A percentile compares a stretch with the other conserved stretches of the same genome.
phyloP scores from a whole-genome alignment of 2,329 filamentous ascomycete genomes.

The Parafenestella ontariensis region DNA sequence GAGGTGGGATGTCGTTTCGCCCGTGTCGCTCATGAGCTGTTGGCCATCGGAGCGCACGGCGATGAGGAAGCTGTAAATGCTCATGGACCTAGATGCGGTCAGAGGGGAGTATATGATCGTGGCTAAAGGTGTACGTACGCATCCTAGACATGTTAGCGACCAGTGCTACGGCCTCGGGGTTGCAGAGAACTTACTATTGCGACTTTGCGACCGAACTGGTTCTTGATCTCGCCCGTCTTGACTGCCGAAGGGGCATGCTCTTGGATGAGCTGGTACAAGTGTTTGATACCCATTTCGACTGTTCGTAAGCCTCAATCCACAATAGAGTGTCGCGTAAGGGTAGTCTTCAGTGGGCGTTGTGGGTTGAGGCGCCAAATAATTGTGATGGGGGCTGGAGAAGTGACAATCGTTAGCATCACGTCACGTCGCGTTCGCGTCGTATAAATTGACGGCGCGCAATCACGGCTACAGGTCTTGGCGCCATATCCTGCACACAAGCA shows the following conservation, averaged over 20 bases:
- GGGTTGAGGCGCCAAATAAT: conserved; percentile 7
- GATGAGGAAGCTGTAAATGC: conserved; percentile 98
- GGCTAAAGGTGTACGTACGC: conserved; percentile 46
- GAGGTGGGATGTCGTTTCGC: conserved; percentile 95
- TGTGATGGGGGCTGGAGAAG: conserved; percentile 25
- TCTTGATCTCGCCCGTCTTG: conserved; percentile 98
- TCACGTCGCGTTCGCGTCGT: conserved; percentile 33
- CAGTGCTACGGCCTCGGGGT: not conserved
- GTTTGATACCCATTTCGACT: conserved; percentile 49
- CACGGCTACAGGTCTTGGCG: conserved; percentile 39
- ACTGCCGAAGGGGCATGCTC: conserved; percentile 95
- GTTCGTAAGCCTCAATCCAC: not conserved
- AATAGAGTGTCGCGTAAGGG: not conserved
- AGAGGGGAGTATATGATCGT: conserved; percentile 3
- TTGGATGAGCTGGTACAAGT: conserved; percentile 58
- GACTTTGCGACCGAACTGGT: conserved; percentile 97
- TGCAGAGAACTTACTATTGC: conserved; percentile 74
- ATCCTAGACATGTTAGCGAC: conserved; percentile 50
- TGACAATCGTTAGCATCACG: conserved; percentile 31
- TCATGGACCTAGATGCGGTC: conserved; percentile 76
- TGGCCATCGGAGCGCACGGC: conserved; percentile 96
- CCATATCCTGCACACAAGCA: conserved; percentile 9
- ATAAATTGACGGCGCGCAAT: conserved; percentile 31
- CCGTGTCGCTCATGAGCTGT: conserved; percentile 92
- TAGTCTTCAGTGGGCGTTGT: not conserved